Base-by-base conservation (phyloP, 192 early-diverging fungal species). In the Mortierella claussenii region DNA sequence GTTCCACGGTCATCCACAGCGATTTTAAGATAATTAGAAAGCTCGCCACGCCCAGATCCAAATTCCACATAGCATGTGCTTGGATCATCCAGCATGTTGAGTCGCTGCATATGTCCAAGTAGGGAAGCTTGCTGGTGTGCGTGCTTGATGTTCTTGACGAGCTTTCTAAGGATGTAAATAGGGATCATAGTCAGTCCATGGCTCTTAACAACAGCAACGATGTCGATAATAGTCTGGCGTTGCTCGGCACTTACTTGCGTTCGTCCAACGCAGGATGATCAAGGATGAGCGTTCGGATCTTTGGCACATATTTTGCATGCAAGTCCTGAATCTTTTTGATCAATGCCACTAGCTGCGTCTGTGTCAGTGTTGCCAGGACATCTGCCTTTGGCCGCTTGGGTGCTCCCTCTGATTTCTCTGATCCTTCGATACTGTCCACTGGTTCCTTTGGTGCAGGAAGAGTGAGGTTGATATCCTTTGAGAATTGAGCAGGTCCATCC, bases 51-150 rank as follows among this genome's bases (percentile, higher is more conserved):
- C 9, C 91, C 91, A 32, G 90, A 86, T 34, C 94, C 93, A 82
- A 93, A 95, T 78, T 97, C 95, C 21, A 92, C 68, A 75, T 88
- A 95, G 12, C 85, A 86, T 24, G 85, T 76, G 0, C 75, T 67
- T 15, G 80, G 69, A 34, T 85, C 74, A 6, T 74, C 53, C 54
- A 95, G 70, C 79, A 93, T 82, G 2, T 83, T 81, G 9, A 79
- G 62, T 21, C 79, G 63, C 23, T 86, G 80, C 81, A 97, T 82
- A 54, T 96, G 91, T 12, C 92, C 94, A 4, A 96, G 26, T 11
- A 97, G 73, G 17, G 95, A 97, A n/a, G 92, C 84, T 63, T 86
- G 83, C 28, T 88, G 86, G 61, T 83, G 75, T 17, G 80, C 68
- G 33, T 88, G 86, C 47, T 87, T 87, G n/a, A 54, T 55, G 44